Evolutionary conservation across 2,329 filamentous ascomycete genomes (phyloP).

Genomic region (Tolypocladium amazonense): DNA sequence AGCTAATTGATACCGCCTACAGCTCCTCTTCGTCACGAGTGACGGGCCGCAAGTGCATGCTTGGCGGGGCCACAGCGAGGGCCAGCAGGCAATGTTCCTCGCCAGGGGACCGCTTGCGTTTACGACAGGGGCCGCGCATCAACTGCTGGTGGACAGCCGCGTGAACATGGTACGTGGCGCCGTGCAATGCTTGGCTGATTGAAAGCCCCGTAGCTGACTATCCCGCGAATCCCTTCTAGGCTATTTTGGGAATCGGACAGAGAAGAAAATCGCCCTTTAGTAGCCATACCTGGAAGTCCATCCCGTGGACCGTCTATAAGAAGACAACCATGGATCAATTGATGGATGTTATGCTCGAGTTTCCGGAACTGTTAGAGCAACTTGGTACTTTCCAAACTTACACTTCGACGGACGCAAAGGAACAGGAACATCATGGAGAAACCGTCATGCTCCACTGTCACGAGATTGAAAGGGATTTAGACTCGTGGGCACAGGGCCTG

Average conservation of each 20-base stretch:
- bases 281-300: neutral
- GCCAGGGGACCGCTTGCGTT: neutral
- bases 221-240: neutral
- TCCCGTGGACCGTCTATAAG: neutral
- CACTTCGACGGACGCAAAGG: neutral
- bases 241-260: neutral
- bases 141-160: neutral
- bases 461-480: neutral
- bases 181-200: neutral
- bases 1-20: neutral
- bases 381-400: neutral
- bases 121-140: neutral
- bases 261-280: neutral
- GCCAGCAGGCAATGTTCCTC: neutral
- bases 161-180: neutral
- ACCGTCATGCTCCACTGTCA: neutral
- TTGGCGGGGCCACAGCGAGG: neutral
- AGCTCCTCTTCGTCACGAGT: neutral
- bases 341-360: neutral
- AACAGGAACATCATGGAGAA: neutral
- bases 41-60: neutral
- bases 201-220: neutral
- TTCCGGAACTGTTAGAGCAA: neutral
- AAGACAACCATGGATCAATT: neutral
- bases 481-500: neutral